Conservation (phyloP, 2,329 filamentous ascomycete genomes). For the Chaetomium globosum region DNA sequence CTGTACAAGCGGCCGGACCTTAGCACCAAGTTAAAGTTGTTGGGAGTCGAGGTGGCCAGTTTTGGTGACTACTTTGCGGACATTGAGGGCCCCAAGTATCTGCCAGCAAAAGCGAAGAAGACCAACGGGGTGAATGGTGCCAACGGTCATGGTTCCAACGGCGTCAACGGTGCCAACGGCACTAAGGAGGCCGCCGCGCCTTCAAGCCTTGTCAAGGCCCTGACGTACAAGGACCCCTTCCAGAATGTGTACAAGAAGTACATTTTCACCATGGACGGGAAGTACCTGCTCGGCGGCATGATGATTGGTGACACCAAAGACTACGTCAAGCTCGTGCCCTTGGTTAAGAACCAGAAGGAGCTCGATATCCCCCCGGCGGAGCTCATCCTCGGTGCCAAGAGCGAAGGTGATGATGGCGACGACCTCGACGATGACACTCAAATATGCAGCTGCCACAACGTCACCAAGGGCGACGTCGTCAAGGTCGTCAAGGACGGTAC, state of each 20-base stretch:
- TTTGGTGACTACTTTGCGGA: slow-evolving; percentile 95
- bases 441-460: slow-evolving; percentile 92
- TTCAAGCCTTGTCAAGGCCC: slow-evolving; percentile 70
- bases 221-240: slow-evolving; percentile 89
- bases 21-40: slow-evolving; percentile 86
- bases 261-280: slow-evolving; percentile 84
- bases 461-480: slow-evolving; percentile 79
- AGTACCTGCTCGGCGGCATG: slow-evolving; percentile 91
- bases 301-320: slow-evolving; percentile 94
- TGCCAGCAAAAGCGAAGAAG: slow-evolving; percentile 60
- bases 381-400: slow-evolving; percentile 78
- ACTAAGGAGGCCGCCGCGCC: slow-evolving; percentile 36
- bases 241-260: slow-evolving; percentile 91
- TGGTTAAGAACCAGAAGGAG: slow-evolving; percentile 81
- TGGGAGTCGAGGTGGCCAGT: slow-evolving; percentile 88
- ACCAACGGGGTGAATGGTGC: slow-evolving; percentile 31
- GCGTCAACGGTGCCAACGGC: slow-evolving; percentile 31
- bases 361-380: slow-evolving; percentile 78
- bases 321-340: slow-evolving; percentile 83
- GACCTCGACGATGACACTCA: slow-evolving; percentile 84
- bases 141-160: slow-evolving; percentile 37
- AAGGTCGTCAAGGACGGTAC: slow-evolving; percentile 72
- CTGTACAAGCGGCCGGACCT: slow-evolving; percentile 81
- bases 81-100: slow-evolving; percentile 73
- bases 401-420: slow-evolving; percentile 70